Percentiles rank a stretch among this genome's conserved stretches.
Conservation (phyloP, 2,329 filamentous ascomycete species). For the Fusarium sp. region DNA sequence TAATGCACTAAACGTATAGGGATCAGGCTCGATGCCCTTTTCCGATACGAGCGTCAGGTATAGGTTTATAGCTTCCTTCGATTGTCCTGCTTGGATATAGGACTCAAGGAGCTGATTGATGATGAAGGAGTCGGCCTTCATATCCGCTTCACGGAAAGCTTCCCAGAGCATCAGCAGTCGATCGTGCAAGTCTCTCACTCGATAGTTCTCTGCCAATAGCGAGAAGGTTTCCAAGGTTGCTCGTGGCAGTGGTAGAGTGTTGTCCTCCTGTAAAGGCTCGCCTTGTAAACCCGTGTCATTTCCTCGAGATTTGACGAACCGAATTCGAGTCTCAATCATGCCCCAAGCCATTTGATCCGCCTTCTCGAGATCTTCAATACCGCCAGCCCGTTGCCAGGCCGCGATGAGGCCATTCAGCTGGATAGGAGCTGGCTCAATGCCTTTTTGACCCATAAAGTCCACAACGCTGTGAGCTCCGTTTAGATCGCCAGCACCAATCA, state of each 20-base stretch:
- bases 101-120: constrained; percentile 81
- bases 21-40: constrained; percentile 65
- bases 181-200: constrained; percentile 65
- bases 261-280: not conserved
- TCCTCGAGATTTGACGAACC: constrained; percentile 64
- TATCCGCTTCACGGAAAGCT: constrained; percentile 69
- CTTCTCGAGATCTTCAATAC: constrained; percentile 61
- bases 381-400: constrained; percentile 76
- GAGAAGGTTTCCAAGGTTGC: constrained; percentile 83
- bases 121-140: constrained; percentile 76
- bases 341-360: constrained; percentile 77
- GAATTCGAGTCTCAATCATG: constrained; percentile 77
- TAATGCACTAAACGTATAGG: constrained; percentile 74
- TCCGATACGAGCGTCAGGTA: constrained; percentile 64
- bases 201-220: constrained; percentile 77
- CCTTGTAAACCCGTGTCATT: not conserved
- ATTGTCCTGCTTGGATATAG: constrained; percentile 67
- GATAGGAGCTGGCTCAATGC: constrained; percentile 73
- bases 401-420: constrained; percentile 86
- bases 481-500: constrained; percentile 77
- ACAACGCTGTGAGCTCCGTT: constrained; percentile 78
- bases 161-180: constrained; percentile 69
- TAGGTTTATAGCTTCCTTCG: constrained; percentile 62
- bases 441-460: constrained; percentile 76
- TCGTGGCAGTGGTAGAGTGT: constrained; percentile 53